A percentile compares a stretch with the other conserved stretches of the same genome.
Evolutionary conservation across 2,329 filamentous ascomycete genomes (phyloP).

Genomic region (Cryoendolithus antarcticus): DNA sequence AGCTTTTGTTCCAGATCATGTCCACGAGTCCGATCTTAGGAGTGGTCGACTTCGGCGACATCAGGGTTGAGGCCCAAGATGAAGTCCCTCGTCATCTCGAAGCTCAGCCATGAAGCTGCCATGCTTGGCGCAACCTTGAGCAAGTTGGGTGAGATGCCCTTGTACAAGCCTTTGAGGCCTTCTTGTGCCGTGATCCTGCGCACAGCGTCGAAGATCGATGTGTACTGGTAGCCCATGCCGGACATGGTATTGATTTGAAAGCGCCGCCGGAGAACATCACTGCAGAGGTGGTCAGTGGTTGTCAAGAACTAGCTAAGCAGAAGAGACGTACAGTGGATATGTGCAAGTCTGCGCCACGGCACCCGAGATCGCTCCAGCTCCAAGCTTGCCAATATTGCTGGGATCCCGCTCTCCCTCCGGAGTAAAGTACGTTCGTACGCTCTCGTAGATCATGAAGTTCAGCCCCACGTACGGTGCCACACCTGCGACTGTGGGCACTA

Average conservation of each 20-base stretch:
- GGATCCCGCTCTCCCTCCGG: slow-evolving; percentile 80
- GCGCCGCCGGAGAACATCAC: slow-evolving; percentile 79
- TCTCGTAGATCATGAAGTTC: slow-evolving; percentile 98
- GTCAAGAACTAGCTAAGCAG: neutral
- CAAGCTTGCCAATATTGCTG: slow-evolving; percentile 63
- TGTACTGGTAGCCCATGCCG: slow-evolving; percentile 94
- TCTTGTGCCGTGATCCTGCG: slow-evolving; percentile 71
- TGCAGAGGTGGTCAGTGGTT: slow-evolving; percentile 23
- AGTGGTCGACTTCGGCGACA: slow-evolving; percentile 2
- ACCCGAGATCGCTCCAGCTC: slow-evolving; percentile 86
- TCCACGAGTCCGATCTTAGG: too few species aligned
- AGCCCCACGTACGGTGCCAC: slow-evolving; percentile 94
- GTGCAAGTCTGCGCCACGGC: slow-evolving; percentile 95
- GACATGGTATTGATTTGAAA: slow-evolving; percentile 99
- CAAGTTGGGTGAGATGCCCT: slow-evolving; percentile 88
- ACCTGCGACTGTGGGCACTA: slow-evolving; percentile 84
- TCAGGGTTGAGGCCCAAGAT: slow-evolving; percentile 49
- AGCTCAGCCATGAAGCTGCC: slow-evolving; percentile 97
- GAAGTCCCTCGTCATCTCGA: slow-evolving; percentile 85
- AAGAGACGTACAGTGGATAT: slow-evolving; percentile 76
- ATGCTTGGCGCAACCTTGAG: slow-evolving; percentile 97
- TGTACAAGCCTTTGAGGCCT: slow-evolving; percentile 77
- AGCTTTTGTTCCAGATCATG: too few species aligned
- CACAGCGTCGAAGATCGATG: slow-evolving; percentile 72
- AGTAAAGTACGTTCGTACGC: slow-evolving; percentile 70